Base-by-base conservation (phyloP, 2,329 filamentous ascomycete species). In the Xylaria sp. region DNA sequence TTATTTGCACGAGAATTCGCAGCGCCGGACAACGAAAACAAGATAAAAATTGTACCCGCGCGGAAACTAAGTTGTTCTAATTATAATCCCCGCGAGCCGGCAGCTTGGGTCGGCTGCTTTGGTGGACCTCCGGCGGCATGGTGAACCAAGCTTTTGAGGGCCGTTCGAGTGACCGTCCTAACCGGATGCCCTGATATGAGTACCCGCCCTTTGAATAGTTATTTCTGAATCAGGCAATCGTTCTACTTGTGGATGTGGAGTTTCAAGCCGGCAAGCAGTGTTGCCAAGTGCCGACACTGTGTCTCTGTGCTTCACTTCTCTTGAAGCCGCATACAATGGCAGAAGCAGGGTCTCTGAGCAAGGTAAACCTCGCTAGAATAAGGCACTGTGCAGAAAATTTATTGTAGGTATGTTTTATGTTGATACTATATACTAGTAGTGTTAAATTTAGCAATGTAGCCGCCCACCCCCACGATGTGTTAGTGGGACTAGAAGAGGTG, bases 61-160 rank as follows among this genome's bases (percentile, higher is more conserved):
- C 60, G 41, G 51, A 28, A 28, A 28, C 28, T 57, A 43, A 43
- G 13, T 28, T 39, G 13, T 33, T 12, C 18, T 33, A 18, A 7
- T 1, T 46, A 46, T 46, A 46, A 10, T 54, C 55, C 20, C 39
- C 51, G 8, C 18, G 62, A 66, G 67, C 66, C 66, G 31, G 31
- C 51, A 20, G 56, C 56, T 49, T 54, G 66, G 66, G 66, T 68
- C 61, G 33, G 41, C 41, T 36, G 28, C 48, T 55, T 43, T 28
- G 15, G 39, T 49, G 41, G 46, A 46, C 43, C 52, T 12, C 60
- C 48, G 51, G 25, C 61, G 36, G 13, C 46, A 46, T 65, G n/a
- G 18, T 20, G 62, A 58, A 52, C 66, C 66, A 61, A 52, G 56
- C 56, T 63, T 64, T 61, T n/a, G 18, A 61, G 20, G 43, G 23